These are phyloP conservation scores for Lactarius sp. DNA, from an alignment of 768 basidiomycete species.

Conservation along the genomic window DNA sequence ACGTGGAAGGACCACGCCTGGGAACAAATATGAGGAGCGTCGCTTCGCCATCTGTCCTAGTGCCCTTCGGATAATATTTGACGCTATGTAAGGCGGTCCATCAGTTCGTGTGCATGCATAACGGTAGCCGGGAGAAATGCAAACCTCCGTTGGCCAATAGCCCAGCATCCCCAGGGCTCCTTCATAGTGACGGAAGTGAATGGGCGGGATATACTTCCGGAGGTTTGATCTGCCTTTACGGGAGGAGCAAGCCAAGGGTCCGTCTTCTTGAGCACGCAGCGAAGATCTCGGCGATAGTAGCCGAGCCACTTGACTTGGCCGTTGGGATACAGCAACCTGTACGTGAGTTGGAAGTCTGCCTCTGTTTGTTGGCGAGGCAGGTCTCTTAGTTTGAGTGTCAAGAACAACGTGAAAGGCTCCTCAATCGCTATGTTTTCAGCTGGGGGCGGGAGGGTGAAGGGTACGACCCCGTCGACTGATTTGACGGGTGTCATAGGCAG, in stretches of 20 bases:
- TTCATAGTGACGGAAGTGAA: constrained; percentile 24
- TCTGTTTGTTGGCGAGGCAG: constrained; percentile 16
- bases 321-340: constrained; percentile 42
- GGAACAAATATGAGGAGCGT: constrained; percentile 23
- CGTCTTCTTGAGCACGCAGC: constrained; percentile 33
- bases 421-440: constrained; percentile 10
- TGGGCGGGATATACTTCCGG: constrained; percentile 27
- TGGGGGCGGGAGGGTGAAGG: constrained; percentile 17
- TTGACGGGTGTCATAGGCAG: constrained; percentile 1
- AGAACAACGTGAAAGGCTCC: constrained; percentile 21
- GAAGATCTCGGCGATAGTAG: constrained; percentile 41
- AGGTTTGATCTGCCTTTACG: constrained; percentile 28
- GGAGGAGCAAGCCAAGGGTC: constrained; percentile 29
- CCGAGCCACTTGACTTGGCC: constrained; percentile 47
- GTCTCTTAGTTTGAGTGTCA: constrained; percentile 19
- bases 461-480: neutral
- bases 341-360: constrained; percentile 35
- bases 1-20: constrained; percentile 10
- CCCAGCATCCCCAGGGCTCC: constrained; percentile 33
- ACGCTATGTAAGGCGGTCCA: neutral
- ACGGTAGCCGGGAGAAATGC: neutral
- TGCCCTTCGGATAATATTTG: constrained; percentile 20
- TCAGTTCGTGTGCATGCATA: neutral
- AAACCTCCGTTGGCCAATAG: constrained; percentile 28
- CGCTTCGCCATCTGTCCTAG: constrained; percentile 16